Conservation (phyloP, 2,329 filamentous ascomycete species). For the Penicillium fuscoglaucum region DNA sequence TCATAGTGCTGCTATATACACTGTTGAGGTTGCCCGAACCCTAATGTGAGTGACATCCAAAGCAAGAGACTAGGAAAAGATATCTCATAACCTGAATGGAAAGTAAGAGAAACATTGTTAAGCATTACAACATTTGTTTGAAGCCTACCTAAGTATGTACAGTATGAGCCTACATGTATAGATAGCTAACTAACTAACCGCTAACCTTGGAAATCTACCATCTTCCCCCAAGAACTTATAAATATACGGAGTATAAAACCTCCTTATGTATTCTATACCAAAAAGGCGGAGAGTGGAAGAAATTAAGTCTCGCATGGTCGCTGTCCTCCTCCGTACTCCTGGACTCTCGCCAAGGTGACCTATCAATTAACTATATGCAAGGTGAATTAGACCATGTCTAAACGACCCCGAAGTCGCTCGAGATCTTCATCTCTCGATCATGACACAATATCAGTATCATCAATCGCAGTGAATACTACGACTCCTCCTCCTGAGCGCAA, state of each 20-base stretch:
- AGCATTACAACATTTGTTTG: neutral
- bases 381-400: constrained; percentile 52
- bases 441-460: constrained; percentile 25
- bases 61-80: too few relatives aligned
- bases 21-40: neutral
- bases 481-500: constrained; percentile 30
- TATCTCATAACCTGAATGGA: neutral
- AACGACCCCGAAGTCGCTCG: constrained; percentile 59
- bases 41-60: neutral
- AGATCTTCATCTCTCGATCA: constrained; percentile 42
- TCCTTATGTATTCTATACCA: neutral
- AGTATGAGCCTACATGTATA: neutral
- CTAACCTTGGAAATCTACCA: neutral
- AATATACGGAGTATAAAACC: neutral
- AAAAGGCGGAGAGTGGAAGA: constrained; percentile 1
- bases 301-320: constrained; percentile 3
- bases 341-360: constrained; percentile 22
- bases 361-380: constrained; percentile 22
- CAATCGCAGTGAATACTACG: constrained; percentile 29
- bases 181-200: neutral
- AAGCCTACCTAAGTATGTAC: neutral
- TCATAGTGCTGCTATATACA: neutral
- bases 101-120: neutral
- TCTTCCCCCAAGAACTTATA: neutral
- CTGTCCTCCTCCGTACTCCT: constrained; percentile 7